Evolutionary conservation across 441 rosid species (phyloP), one percentile per base, ranked within the genome.

Genomic region (Codiaeum variegatum): DNA sequence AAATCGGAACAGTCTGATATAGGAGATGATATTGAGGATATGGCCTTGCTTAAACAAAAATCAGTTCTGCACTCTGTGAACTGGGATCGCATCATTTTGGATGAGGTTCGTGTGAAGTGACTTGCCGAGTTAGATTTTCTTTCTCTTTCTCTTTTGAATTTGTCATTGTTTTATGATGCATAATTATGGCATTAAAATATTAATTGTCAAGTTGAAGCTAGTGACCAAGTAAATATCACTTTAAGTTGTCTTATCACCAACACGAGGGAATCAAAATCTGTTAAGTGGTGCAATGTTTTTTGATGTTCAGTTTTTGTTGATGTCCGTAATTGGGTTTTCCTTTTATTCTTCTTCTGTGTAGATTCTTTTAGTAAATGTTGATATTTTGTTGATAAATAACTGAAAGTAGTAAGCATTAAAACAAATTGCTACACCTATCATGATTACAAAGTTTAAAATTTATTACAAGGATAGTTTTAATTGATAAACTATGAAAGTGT

Each of bases 21-120:
- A 51, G 83, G 73, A 44, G 26, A 15, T 26, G 79, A 32, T 52
- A 26, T 9, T 36, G 72, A 28, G 32, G 67, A 49, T 47, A 26
- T 28, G 67, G 74, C 71, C 62, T 63, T 56, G 44, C 78, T 66
- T 32, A 78, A 62, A 60, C 83, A 82, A 67, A 86, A 83, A 73
- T 93, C 98, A 61, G 67, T 80, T 83, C 72, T 91, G 82, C 96
- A 95, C 67, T 88, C 92, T 67, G 76, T 95, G 79, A 87, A 81
- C 62, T 95, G 99, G 99, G 78, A 85, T 36, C 90, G 98, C 59
- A 85, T 95, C 72, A 90, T 95, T 73, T 81, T 95, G 86, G 98
- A 95, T 76, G 98, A 95, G 93, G 99, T 73, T 42, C 75, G 68
- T 66, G 42, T 26, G 56, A 56, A 4, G 16, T 51, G 34, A 38